A percentile compares a stretch with the other conserved stretches of the same genome.
Evolutionary conservation across 768 basidiomycete species (phyloP).

Genomic region (Lactarius pseudohatsudake): DNA sequence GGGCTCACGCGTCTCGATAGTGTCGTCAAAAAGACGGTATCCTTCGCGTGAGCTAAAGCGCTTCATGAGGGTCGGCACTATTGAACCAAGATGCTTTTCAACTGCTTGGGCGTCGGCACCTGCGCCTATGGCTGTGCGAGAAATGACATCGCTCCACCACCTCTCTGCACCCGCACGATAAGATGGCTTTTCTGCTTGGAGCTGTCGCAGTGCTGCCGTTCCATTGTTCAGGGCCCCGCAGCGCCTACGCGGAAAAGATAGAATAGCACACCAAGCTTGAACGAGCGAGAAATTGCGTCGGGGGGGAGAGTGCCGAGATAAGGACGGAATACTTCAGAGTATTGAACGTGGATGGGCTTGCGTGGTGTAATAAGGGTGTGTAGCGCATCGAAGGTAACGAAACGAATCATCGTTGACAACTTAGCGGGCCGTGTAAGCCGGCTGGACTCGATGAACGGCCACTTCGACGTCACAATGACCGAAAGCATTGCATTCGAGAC

Average conservation of each 20-base stretch:
- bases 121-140: slow-evolving; percentile 70
- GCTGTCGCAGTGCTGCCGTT: slow-evolving; percentile 44
- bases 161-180: slow-evolving; percentile 53
- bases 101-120: slow-evolving; percentile 63
- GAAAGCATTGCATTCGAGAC: slow-evolving; percentile 46
- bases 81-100: slow-evolving; percentile 49
- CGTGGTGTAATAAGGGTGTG: slow-evolving; percentile 75
- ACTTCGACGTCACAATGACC: not conserved
- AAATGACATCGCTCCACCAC: slow-evolving; percentile 84
- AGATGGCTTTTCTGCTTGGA: slow-evolving; percentile 59
- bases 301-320: slow-evolving; percentile 63
- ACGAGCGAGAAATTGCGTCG: slow-evolving; percentile 52
- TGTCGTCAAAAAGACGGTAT: slow-evolving; percentile 60
- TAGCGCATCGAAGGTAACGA: slow-evolving; percentile 78
- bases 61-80: slow-evolving; percentile 60
- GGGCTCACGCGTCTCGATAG: slow-evolving; percentile 46
- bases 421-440: not conserved
- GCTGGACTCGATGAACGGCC: no score
- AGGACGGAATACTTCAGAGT: slow-evolving; percentile 64
- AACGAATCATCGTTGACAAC: slow-evolving; percentile 43
- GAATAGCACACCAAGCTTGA: slow-evolving; percentile 51
- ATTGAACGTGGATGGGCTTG: slow-evolving; percentile 62
- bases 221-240: not conserved
- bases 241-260: not conserved
- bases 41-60: slow-evolving; percentile 72